A percentile compares a stretch with the other conserved stretches of the same genome.
Evolutionary conservation across 164 flowering plant species (phyloP).

Genomic region (Annona cherimola): DNA sequence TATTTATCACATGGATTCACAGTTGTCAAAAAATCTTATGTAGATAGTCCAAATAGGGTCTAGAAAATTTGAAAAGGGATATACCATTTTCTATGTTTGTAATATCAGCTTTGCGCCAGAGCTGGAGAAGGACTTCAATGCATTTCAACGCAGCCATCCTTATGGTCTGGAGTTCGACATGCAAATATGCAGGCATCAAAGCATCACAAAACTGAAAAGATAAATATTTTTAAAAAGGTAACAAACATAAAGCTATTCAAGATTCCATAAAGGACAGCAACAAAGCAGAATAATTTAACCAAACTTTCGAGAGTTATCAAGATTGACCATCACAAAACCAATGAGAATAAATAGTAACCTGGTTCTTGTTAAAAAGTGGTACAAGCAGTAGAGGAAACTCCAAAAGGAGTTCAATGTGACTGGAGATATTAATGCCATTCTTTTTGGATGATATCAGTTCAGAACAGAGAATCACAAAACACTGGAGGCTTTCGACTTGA

Average conservation of each 20-base stretch:
- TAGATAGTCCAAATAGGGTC: neutral
- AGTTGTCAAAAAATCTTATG: neutral
- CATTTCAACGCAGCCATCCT: conserved; percentile 65
- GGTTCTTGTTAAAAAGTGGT: conserved; percentile 61
- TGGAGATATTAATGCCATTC: conserved; percentile 9
- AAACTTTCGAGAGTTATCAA: neutral
- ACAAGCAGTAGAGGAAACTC: conserved; percentile 73
- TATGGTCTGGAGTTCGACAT: conserved; percentile 36
- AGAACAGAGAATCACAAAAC: conserved; percentile 44
- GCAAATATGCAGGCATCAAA: neutral
- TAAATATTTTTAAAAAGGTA: neutral
- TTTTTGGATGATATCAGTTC: conserved; percentile 31
- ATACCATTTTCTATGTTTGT: conserved; percentile 53
- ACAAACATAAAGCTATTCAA: neutral
- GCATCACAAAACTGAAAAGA: neutral
- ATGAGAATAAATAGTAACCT: conserved; percentile 34
- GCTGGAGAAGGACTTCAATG: conserved; percentile 43
- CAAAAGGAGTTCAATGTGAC: conserved; percentile 34
- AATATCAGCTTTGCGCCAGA: conserved; percentile 31
- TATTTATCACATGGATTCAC: neutral
- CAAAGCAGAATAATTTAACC: neutral
- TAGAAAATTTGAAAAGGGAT: neutral
- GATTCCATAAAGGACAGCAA: neutral
- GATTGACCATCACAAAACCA: neutral
- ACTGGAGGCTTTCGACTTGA: conserved; percentile 65